phyloP scores from a whole-genome alignment of 2,329 filamentous ascomycete species.

The Penicillium janthinellum region DNA sequence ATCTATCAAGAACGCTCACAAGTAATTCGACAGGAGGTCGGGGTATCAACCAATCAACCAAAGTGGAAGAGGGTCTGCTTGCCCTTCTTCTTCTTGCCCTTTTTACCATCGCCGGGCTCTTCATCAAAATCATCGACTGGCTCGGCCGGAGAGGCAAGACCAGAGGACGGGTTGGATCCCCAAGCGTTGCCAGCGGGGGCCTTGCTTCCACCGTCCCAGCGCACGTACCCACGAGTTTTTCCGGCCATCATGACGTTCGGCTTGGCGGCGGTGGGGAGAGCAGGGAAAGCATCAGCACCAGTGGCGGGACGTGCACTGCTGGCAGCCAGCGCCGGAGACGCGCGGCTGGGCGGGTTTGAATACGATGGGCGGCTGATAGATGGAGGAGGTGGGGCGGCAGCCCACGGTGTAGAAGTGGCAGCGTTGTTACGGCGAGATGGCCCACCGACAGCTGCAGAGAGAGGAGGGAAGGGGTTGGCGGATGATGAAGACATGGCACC shows the following conservation, averaged over 20 bases:
- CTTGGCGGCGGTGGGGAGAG: slow-evolving; percentile 76
- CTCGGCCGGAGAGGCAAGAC: slow-evolving; percentile 25
- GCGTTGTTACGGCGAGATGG: slow-evolving; percentile 24
- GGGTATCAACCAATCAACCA: slow-evolving; percentile 27
- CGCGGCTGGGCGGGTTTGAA: slow-evolving; percentile 29
- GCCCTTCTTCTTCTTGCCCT: slow-evolving; percentile 45
- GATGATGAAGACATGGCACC: slow-evolving; percentile 48
- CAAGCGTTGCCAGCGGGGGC: slow-evolving; percentile 42
- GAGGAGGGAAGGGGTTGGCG: slow-evolving; percentile 51
- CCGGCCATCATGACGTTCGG: slow-evolving; percentile 58
- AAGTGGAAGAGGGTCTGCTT: slow-evolving; percentile 46
- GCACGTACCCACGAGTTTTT: slow-evolving; percentile 49
- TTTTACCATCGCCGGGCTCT: slow-evolving; percentile 33
- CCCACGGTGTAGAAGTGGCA: slow-evolving; percentile 29
- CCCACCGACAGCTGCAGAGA: slow-evolving; percentile 34
- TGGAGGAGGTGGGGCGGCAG: slow-evolving; percentile 26
- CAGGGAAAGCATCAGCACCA: slow-evolving; percentile 71
- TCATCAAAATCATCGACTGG: slow-evolving; percentile 24
- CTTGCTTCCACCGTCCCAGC: slow-evolving; percentile 48
- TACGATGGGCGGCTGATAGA: slow-evolving; percentile 25
- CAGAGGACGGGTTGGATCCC: slow-evolving; percentile 31
- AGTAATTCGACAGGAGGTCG: neutral
- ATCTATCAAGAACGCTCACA: slow-evolving; percentile 9
- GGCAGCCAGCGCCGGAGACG: slow-evolving; percentile 31
- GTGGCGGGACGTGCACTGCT: slow-evolving; percentile 27